A percentile compares a stretch with the other conserved stretches of the same genome.
phyloP scores from a whole-genome alignment of 2,329 filamentous ascomycete species.

The Botrytis cinerea region DNA sequence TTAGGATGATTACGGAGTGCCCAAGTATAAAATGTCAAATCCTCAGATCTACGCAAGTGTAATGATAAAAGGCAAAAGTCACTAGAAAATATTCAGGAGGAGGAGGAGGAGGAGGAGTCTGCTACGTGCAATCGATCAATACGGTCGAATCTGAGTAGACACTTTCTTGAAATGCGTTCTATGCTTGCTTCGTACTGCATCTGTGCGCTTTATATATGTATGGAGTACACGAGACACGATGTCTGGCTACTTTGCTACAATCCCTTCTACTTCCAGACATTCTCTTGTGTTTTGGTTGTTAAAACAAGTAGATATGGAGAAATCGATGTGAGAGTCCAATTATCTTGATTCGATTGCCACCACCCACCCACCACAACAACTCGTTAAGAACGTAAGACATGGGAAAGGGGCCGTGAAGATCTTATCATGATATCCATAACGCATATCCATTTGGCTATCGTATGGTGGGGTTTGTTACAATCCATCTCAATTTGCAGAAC shows the following conservation, averaged over 20 bases:
- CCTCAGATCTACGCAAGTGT: neutral
- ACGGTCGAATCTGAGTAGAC: too few species aligned
- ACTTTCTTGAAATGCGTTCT: too few species aligned
- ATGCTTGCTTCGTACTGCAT: too few species aligned
- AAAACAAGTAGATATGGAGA: neutral
- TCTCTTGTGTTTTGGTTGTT: neutral
- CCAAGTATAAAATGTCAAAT: neutral
- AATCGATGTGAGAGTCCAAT: neutral
- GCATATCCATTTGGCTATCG: neutral
- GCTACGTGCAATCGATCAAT: too few species aligned
- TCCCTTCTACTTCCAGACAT: neutral
- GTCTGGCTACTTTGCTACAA: neutral
- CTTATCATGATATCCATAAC: conserved; percentile 9
- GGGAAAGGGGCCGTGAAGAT: conserved; percentile 18
- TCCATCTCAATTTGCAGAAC: neutral
- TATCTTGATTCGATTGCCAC: conserved; percentile 8
- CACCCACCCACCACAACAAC: neutral
- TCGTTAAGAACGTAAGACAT: neutral
- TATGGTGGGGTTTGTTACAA: neutral
- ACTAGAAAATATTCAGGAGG: conserved; percentile 12
- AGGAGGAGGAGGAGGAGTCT: neutral
- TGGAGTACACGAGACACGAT: too few species aligned
- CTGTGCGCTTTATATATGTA: too few species aligned
- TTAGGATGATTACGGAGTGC: neutral
- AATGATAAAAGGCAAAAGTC: neutral